Evolutionary conservation across 2,329 filamentous ascomycete genomes (phyloP), one percentile per base, ranked within the genome.

Genomic region (Ramularia endophylla): DNA sequence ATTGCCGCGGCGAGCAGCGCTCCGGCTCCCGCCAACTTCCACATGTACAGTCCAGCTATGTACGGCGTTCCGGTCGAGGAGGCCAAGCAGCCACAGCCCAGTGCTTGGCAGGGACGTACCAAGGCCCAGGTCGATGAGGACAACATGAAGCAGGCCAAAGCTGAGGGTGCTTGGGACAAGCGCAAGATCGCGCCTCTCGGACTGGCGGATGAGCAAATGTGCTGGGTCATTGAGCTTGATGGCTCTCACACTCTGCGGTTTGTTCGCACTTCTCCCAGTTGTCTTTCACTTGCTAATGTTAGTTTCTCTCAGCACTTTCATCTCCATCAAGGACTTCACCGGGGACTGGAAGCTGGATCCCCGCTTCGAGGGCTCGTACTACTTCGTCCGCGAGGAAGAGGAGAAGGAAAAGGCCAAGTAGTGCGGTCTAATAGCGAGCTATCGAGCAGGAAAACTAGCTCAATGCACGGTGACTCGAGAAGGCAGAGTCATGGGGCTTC

Each of bases 51-150:
- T 8, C 50, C 51, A 28, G 25, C 36, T 27, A 32, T 36, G 6
- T 33, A 37, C 38, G 33, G 36, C 5, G 32, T 33, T 28, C 30
- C 39, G 2, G 45, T 45, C 37, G 32, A 27, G 8, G 31, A 27
- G 12, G 38, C 31, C 13, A 27, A 32, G 6, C 40, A 22, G 12
- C 45, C 41, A 5, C 38, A 44, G 33, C 34, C 47, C 15, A 53
- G 52, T 37, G 47, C 48, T 41, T 65, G 61, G 61, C 44, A 57
- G 37, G 63, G 63, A 15, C 61, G 63, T 39, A 63, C 60, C 33
- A 62, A 58, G 36, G 54, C 53, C 17, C 53, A 65, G 40, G 61
- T 65, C 33, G 56, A 63, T 17, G 61, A 63, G 35, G 63, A 65
- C 49, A 65, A 65, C 41, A 56, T 58, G 52, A 60, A 59, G 46